A percentile compares a stretch with the other conserved stretches of the same genome.
These are phyloP conservation scores for Filobasidium wieringae DNA, from an alignment of 768 basidiomycete species.

Conservation along the genomic window DNA sequence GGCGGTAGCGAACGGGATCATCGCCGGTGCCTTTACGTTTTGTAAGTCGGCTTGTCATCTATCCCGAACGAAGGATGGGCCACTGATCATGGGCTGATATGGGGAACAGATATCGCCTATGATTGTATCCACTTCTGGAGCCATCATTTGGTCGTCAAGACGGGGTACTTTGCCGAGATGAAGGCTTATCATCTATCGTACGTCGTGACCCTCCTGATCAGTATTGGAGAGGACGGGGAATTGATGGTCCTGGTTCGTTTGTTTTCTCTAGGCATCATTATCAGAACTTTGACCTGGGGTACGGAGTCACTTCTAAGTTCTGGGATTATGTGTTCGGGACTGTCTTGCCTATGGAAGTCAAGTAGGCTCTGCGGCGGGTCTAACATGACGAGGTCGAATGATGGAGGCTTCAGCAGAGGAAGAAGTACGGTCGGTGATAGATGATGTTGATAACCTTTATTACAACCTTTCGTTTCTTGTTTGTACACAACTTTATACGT, in stretches of 20 bases:
- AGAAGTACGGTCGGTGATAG: no score
- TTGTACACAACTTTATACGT: no score
- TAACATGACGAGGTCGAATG: no score
- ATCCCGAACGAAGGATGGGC: not conserved
- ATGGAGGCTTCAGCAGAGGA: no score
- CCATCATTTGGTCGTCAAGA: constrained; percentile 74
- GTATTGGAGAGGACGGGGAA: not conserved
- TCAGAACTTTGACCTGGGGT: constrained; percentile 81
- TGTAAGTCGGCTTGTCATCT: constrained; percentile 25
- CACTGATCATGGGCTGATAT: not conserved
- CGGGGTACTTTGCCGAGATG: constrained; percentile 69
- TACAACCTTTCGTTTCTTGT: no score
- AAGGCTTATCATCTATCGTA: constrained; percentile 89
- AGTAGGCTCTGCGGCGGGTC: no score
- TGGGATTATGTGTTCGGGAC: constrained; percentile 93
- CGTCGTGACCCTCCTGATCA: not conserved
- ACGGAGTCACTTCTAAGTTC: constrained; percentile 83
- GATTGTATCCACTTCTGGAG: constrained; percentile 90
- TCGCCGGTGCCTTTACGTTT: constrained; percentile 58
- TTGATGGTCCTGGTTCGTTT: not conserved
- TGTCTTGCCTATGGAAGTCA: constrained; percentile 28
- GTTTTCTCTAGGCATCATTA: not conserved
- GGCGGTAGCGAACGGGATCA: constrained; percentile 79
- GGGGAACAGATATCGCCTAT: constrained; percentile 57
- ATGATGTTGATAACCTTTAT: no score